Evolutionary conservation across 345 rosid species (phyloP), one percentile per base, ranked within the genome.

Genomic region (Populus nigra): DNA sequence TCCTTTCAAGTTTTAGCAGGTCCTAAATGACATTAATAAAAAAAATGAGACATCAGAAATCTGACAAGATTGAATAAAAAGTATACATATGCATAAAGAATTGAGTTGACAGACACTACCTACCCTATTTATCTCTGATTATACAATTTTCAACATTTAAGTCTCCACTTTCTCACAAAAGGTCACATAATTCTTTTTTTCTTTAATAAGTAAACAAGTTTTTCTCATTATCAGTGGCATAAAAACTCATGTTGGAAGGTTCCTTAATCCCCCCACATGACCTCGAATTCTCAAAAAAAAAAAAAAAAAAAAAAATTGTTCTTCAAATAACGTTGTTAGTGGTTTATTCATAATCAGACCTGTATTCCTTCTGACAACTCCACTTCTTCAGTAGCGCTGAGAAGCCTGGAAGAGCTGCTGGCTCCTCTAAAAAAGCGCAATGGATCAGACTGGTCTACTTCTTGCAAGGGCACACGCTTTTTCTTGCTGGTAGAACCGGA

Each of bases 351-450:
- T 31, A 63, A 69, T 10, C 83, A 62, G 63, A 96, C 99, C 97
- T 96, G 99, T 91, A 96, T 92, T 84, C 96, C 98, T 79, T 77
- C 92, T 57, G 98, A 96, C 73, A 92, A 85, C 72, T 88, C 84
- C 29, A 79, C 57, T 83, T 95, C 99, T 88, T 95, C 99, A n/a
- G 83, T 82, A 78, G 88, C 87, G 75, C 94, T 89, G 68, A 95
- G 99, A 84, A 93, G 97, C 89, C 76, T 92, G 72, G 89, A 91
- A 74, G 81, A 72, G 84, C 87, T 86, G 73, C 89, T 88, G 55
- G 98, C 88, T 82, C 81, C 83, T 88, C 94, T 89, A 83, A 95
- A 83, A 80, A 88, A 88, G 43, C 91, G 92, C 83, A 93, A 84
- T 36, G 96, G 98, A 84, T 95, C 99, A 45, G 91, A 78, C 78